These are phyloP conservation scores for Candida koratica DNA, from an alignment of 805 yeast species.

Conservation along the genomic window DNA sequence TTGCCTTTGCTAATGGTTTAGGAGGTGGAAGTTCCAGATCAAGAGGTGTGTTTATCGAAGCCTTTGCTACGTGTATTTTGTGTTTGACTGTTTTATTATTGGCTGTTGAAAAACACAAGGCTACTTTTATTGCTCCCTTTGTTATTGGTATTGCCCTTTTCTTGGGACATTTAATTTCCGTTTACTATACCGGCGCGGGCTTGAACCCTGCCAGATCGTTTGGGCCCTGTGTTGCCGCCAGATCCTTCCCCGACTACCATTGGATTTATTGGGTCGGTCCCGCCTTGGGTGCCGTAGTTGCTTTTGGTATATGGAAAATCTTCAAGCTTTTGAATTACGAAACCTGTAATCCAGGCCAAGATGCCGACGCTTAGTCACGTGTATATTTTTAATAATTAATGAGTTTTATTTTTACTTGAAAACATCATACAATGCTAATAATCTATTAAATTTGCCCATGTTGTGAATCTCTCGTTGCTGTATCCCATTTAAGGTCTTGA, in stretches of 20 bases:
- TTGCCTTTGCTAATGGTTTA: conserved; percentile 65
- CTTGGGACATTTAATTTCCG: conserved; percentile 75
- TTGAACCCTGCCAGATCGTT: conserved; percentile 86
- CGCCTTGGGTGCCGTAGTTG: conserved; percentile 61
- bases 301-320: conserved; percentile 63
- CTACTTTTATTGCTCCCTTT: conserved; percentile 76
- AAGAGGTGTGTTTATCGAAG: conserved; percentile 78
- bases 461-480: conserved; percentile 54
- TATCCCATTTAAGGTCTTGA: conserved; percentile 62
- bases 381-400: conserved; percentile 4
- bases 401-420: conserved; percentile 7
- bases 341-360: conserved; percentile 60
- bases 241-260: conserved; percentile 73
- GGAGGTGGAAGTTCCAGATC: conserved; percentile 69
- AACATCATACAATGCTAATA: conserved; percentile 45
- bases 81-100: conserved; percentile 75
- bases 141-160: conserved; percentile 80
- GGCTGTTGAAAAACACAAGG: conserved; percentile 78
- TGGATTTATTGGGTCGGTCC: conserved; percentile 97
- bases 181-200: conserved; percentile 87
- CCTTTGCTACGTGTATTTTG: conserved; percentile 70
- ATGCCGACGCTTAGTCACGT: conserved; percentile 43
- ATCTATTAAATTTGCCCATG: conserved; percentile 51
- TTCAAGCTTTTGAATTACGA: conserved; percentile 65
- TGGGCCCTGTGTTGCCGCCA: conserved; percentile 76